Percentiles rank a stretch among this genome's conserved stretches.
These are phyloP conservation scores for Sarocladium strictum DNA, from an alignment of 2,329 filamentous ascomycete species.

Conservation along the genomic window DNA sequence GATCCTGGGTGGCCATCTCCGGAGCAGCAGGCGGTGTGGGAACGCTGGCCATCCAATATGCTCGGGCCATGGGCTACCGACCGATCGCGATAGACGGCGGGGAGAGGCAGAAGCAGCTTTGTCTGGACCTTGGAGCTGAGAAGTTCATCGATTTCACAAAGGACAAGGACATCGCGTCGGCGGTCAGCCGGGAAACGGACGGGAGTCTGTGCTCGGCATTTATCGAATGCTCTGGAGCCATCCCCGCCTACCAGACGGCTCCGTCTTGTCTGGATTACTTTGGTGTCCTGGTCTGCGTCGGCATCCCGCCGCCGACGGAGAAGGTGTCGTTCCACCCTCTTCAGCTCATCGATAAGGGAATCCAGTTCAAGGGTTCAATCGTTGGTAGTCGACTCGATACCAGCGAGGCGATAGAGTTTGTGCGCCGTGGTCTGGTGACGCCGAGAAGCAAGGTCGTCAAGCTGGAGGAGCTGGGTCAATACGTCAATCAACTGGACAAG, in stretches of 20 bases:
- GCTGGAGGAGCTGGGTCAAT: neutral
- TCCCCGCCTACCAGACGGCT: neutral
- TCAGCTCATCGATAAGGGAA: constrained; percentile 27
- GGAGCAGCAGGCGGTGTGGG: constrained; percentile 78
- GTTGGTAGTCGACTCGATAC: constrained; percentile 33
- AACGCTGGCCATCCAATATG: constrained; percentile 72
- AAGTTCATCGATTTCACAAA: constrained; percentile 72
- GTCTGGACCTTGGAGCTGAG: constrained; percentile 60
- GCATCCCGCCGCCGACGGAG: constrained; percentile 23
- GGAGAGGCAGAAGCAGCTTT: constrained; percentile 68
- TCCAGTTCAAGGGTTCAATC: constrained; percentile 26
- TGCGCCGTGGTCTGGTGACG: constrained; percentile 13
- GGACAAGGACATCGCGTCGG: constrained; percentile 54
- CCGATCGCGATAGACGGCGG: constrained; percentile 53
- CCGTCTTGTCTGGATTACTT: constrained; percentile 16
- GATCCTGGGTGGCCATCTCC: constrained; percentile 72
- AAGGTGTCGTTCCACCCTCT: constrained; percentile 27
- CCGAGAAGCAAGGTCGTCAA: neutral
- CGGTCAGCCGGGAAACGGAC: neutral
- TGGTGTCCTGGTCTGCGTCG: constrained; percentile 33
- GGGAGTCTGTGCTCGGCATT: neutral
- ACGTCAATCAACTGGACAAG: neutral
- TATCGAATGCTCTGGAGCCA: neutral
- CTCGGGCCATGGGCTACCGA: constrained; percentile 76
- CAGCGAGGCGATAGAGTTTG: constrained; percentile 34